Conservation (phyloP, 108 stramenopile species). For the Thalassiosira profunda region DNA sequence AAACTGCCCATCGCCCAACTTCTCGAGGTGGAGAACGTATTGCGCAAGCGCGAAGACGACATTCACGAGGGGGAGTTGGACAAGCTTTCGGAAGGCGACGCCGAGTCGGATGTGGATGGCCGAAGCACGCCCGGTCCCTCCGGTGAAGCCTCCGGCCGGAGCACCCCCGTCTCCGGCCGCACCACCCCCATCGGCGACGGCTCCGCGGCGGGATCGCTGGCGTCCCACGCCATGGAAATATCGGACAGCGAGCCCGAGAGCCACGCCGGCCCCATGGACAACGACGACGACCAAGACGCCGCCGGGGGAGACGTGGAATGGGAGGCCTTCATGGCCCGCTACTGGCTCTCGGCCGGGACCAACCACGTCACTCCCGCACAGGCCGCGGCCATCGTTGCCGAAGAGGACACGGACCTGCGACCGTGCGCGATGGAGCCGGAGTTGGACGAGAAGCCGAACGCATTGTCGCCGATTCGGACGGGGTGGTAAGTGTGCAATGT, state of each 20-base stretch:
- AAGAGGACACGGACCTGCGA: conserved; percentile 34
- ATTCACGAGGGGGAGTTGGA: neutral
- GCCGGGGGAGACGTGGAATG: conserved; percentile 15
- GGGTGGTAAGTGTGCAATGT: neutral
- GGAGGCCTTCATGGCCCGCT: conserved; percentile 47
- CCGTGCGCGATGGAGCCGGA: conserved; percentile 37
- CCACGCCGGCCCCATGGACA: conserved; percentile 3
- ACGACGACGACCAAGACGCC: conserved; percentile 4
- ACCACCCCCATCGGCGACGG: too few species aligned
- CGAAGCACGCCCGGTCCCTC: too few species aligned
- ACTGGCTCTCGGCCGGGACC: conserved; percentile 12
- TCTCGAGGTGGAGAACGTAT: neutral
- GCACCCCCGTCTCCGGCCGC: too few species aligned
- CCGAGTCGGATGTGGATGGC: too few species aligned
- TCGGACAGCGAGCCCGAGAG: conserved; percentile 5
- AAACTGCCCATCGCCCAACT: neutral
- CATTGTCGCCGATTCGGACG: conserved; percentile 15
- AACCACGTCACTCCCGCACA: too few species aligned
- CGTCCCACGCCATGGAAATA: too few species aligned
- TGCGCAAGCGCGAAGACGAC: too few species aligned
- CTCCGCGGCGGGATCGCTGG: too few species aligned
- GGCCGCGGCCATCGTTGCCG: conserved; percentile 1
- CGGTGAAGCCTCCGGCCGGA: too few species aligned
- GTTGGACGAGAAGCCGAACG: conserved; percentile 28
- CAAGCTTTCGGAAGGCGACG: neutral